Conservation (phyloP, 2,329 filamentous ascomycete species). For the Stemphylium lycopersici region DNA sequence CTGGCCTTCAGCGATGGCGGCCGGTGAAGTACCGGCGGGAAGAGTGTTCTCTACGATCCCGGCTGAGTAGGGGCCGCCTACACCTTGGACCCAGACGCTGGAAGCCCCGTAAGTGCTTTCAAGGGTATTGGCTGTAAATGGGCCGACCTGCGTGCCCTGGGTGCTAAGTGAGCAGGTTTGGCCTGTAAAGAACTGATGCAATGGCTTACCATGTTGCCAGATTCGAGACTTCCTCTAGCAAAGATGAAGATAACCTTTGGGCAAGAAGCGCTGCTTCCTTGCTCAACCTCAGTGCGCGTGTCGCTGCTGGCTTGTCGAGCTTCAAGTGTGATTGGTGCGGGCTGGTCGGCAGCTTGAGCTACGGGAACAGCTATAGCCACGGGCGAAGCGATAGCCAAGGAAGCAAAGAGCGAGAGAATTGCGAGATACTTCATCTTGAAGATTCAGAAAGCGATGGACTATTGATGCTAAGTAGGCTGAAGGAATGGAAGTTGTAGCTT, state of each 20-base stretch:
- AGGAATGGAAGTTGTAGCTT: neutral
- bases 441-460: neutral
- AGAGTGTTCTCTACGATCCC: constrained; percentile 41
- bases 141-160: constrained; percentile 1
- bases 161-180: neutral
- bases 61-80: constrained; percentile 45
- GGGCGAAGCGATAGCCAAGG: constrained; percentile 4
- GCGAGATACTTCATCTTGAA: constrained; percentile 10
- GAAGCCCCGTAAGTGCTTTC: constrained; percentile 14
- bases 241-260: constrained; percentile 29
- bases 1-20: constrained; percentile 40
- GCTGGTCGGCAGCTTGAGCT: neutral
- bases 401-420: constrained; percentile 3
- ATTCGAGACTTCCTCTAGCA: constrained; percentile 23
- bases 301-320: constrained; percentile 10
- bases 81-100: constrained; percentile 28
- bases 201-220: constrained; percentile 26
- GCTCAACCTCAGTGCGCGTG: constrained; percentile 23
- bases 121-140: constrained; percentile 18
- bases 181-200: neutral
- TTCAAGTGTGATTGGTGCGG: constrained; percentile 2
- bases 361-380: constrained; percentile 1
- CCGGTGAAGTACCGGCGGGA: constrained; percentile 34
- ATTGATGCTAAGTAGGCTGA: neutral
- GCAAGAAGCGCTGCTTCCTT: constrained; percentile 18